Base-by-base conservation (phyloP, 306 rosid genomes). In the Sicyos edulis region DNA sequence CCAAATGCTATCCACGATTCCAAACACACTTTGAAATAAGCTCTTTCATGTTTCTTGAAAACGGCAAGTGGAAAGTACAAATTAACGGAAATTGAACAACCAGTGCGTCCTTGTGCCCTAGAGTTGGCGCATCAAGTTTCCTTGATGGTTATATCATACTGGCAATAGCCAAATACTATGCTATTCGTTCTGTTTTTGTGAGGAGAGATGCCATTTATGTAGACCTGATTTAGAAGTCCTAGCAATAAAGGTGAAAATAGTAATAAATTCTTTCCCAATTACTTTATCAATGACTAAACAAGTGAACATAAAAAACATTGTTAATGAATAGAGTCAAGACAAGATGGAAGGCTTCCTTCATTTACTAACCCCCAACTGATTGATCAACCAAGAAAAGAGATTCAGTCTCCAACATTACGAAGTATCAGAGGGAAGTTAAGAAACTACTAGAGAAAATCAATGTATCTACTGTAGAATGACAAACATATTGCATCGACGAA, bases 391-490 rank as follows among this genome's bases (percentile, higher is more conserved):
- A 55, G 45, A 42, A 22, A n/a, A n/a, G 45, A 10, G 15, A 42
- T 68, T 49, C 58, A 68, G 29, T 47, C 54, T 68, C 37, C 32
- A 21, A 68, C 40, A 24, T 34, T 20, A 17, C 8, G 19, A 45
- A 17, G 16, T 19, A 45, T 8, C 10, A 49, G 12, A 68, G 73
- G 37, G 32, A 47, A 70, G 34, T 52, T n/a, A 51, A 70, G 45
- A 70, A 69, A 69, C 59, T 69, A 24, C 22, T 69, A 20, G 29
- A 69, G 58, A 16, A 51, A 50, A 47, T 69, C 19, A 24, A 52
- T 13, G 70, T 40, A 49, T 20, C 72, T 42, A 45, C 56, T 47
- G 20, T 50, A 47, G 56, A 47, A 52, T 52, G n/a, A 13, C 5
- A 63, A 44, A 54, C 56, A 75, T 64, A 53, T 9, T 40, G 60